Percentiles rank a stretch among this genome's conserved stretches.
These are phyloP conservation scores for Cyclotella atomus DNA, from an alignment of 108 stramenopile genomes.

Conservation along the genomic window DNA sequence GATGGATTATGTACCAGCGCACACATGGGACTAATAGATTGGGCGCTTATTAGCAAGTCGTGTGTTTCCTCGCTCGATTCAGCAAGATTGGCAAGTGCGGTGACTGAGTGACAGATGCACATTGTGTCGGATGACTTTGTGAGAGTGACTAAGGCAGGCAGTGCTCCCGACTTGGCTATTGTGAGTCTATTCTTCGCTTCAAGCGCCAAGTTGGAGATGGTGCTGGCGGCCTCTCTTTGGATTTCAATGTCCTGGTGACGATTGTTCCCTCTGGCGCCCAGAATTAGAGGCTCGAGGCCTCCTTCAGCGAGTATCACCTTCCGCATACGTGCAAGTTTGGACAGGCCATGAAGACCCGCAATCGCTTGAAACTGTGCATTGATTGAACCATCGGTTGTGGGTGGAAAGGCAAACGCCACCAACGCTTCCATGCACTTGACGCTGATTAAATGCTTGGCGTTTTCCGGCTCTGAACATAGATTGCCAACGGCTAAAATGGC, in stretches of 20 bases:
- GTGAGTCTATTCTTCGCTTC: constrained; percentile 81
- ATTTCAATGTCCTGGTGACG: constrained; percentile 28
- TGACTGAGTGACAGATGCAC: constrained; percentile 62
- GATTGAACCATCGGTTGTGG: constrained; percentile 54
- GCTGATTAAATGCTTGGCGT: constrained; percentile 61
- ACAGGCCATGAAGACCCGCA: constrained; percentile 80
- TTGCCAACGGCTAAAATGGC: constrained; percentile 84
- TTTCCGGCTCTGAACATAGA: constrained; percentile 65
- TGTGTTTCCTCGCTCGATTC: constrained; percentile 42
- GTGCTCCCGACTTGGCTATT: constrained; percentile 75
- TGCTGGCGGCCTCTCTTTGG: constrained; percentile 67
- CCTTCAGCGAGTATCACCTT: constrained; percentile 70
- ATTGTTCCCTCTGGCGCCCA: constrained; percentile 55
- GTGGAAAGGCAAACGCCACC: constrained; percentile 79
- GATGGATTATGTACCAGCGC: constrained; percentile 14
- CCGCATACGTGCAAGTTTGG: constrained; percentile 69
- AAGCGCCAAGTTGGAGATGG: constrained; percentile 76
- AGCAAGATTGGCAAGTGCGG: constrained; percentile 59
- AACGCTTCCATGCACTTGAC: constrained; percentile 65
- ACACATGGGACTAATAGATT: constrained; percentile 28
- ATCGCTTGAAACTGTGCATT: constrained; percentile 92
- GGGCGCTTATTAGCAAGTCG: constrained; percentile 20
- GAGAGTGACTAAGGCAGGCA: constrained; percentile 72
- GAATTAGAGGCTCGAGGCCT: constrained; percentile 80
- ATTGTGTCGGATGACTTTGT: constrained; percentile 57